Evolutionary conservation across 2,329 filamentous ascomycete genomes (phyloP).

Genomic region (Aureobasidium zeae): DNA sequence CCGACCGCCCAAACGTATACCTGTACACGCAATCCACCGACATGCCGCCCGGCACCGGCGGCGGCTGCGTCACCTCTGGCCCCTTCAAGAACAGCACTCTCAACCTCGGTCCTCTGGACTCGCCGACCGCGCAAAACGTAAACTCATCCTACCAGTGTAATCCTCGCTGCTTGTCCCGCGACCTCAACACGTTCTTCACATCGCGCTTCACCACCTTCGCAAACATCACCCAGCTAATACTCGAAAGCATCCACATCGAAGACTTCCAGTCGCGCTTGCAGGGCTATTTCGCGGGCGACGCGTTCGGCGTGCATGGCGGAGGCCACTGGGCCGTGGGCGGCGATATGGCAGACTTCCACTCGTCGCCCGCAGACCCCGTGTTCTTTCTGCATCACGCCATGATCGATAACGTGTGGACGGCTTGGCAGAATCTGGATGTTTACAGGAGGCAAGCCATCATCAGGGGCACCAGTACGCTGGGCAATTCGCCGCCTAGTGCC

Average conservation of each 20-base stretch:
- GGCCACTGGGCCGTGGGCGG: conserved; percentile 42
- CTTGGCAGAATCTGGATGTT: conserved; percentile 42
- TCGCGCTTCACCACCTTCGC: conserved; percentile 20
- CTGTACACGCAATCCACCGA: conserved; percentile 24
- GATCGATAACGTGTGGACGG: conserved; percentile 41
- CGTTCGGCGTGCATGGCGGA: conserved; percentile 35
- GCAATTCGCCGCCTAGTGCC: conserved; percentile 35
- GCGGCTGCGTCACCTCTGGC: conserved; percentile 45
- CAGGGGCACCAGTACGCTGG: conserved; percentile 37
- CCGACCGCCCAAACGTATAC: conserved; percentile 23
- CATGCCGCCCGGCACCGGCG: conserved; percentile 44
- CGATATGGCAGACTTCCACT: conserved; percentile 36
- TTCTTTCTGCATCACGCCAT: conserved; percentile 41
- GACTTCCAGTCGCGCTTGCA: conserved; percentile 25
- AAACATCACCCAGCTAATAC: conserved; percentile 22
- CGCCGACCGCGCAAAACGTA: conserved; percentile 25
- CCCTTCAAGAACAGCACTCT: conserved; percentile 41
- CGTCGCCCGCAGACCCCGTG: conserved; percentile 38
- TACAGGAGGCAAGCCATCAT: conserved; percentile 32
- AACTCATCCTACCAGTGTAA: conserved; percentile 21
- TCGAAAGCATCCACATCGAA: conserved; percentile 22
- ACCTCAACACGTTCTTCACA: conserved; percentile 21
- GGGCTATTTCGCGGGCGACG: conserved; percentile 25
- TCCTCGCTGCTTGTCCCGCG: conserved; percentile 22
- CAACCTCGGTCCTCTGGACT: conserved; percentile 26